Conservation (phyloP, 345 rosid species). For the Salix viminalis region DNA sequence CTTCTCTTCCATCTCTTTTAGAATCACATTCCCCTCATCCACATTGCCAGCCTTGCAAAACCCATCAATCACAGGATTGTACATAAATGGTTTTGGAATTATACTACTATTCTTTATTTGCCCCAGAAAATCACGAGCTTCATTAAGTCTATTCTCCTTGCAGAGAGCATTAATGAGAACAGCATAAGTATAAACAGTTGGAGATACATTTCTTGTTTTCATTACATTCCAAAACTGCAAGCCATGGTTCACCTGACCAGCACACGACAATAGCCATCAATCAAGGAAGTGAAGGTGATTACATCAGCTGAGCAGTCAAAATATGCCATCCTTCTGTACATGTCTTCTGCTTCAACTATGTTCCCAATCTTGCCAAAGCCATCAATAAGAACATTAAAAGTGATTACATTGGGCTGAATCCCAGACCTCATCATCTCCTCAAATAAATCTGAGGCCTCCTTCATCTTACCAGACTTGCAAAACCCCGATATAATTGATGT, state of each 20-base stretch:
- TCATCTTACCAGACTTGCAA: constrained; percentile 67
- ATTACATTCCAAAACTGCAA: constrained; percentile 67
- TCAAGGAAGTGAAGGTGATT: constrained; percentile 71
- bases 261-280: constrained; percentile 77
- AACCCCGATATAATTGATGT: constrained; percentile 69
- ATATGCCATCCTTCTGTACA: constrained; percentile 48
- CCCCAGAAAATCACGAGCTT: constrained; percentile 63
- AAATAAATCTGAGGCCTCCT: constrained; percentile 51
- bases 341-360: constrained; percentile 42
- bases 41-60: constrained; percentile 88
- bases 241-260: constrained; percentile 54
- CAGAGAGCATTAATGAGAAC: constrained; percentile 65
- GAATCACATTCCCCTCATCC: constrained; percentile 67
- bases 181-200: constrained; percentile 68
- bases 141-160: constrained; percentile 64
- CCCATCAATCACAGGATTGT: constrained; percentile 90
- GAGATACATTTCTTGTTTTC: constrained; percentile 47
- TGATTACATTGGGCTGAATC: constrained; percentile 38
- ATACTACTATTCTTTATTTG: constrained; percentile 46
- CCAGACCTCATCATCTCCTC: constrained; percentile 57
- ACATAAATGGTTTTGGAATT: constrained; percentile 62
- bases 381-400: constrained; percentile 76
- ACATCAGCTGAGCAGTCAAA: constrained; percentile 58
- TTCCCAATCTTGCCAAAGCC: constrained; percentile 73
- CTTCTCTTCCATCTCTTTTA: constrained; percentile 69